Evolutionary conservation across 2,329 filamentous ascomycete genomes (phyloP), one percentile per base, ranked within the genome.

Genomic region (Annulohypoxylon truncatum): DNA sequence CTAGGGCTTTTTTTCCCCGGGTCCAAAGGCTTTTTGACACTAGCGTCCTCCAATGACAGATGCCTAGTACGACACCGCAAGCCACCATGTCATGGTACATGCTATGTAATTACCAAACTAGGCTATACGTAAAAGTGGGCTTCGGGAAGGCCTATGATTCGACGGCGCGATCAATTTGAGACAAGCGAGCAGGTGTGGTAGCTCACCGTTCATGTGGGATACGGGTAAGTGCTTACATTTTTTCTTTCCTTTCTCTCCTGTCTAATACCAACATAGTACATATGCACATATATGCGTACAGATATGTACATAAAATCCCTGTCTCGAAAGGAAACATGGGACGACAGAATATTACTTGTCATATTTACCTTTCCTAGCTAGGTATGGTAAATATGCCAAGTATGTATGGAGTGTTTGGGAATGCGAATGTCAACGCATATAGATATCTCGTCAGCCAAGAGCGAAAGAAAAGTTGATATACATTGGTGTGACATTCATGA

Each of bases 1-100:
- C 54, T 40, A 48, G 28, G 44, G 20, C n/a, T 42, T 48, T 40
- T 48, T 48, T 58, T 24, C 28, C 54, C 42, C 44, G n/a, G 44
- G 29, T 13, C 6, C 54, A 10, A 55, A 44, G 18, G 28, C 26
- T 26, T 15, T n/a, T 33, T 18, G 28, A 57, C n/a, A 35, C 18
- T 48, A 48, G 42, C 15, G 20, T 24, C 28, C 24, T 24, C 38
- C 40, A 56, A 44, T 55, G 38, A 22, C 7, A 56, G 24, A 20
- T 31, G 52, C 52, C 44, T 44, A 22, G 20, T n/a, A 26, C 33
- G 51, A 20, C 33, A 29, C 33, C 7, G 51, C 24, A 28, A 38
- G 33, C 33, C 33, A 15, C 33, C 20, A 9, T 42, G 10, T 24
- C 40, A 44, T 44, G 20, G 4, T 29, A 53, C 35, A 5, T 38